phyloP scores from a whole-genome alignment of 371 early-diverging fungal genomes.

The Batrachochytrium dendrobatidis region DNA sequence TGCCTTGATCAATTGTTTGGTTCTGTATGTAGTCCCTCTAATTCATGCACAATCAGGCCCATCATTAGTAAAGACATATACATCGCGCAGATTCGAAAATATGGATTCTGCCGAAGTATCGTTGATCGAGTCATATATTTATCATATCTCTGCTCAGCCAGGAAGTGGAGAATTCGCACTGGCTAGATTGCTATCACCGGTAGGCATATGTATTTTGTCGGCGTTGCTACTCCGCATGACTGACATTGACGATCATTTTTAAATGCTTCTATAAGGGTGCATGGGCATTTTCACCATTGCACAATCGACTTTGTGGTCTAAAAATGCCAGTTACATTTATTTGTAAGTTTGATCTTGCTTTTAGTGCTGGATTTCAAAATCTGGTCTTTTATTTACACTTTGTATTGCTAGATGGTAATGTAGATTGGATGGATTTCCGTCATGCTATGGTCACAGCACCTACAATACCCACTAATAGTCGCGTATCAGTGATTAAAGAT shows the following conservation, averaged over 20 bases:
- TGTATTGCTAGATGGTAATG: conserved; percentile 50
- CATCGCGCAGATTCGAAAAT: conserved; percentile 59
- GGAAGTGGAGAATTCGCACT: conserved; percentile 79
- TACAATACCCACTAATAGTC: conserved; percentile 49
- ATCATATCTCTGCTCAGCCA: conserved; percentile 65
- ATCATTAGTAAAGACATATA: conserved; percentile 59
- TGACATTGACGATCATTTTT: background rate
- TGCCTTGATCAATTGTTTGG: background rate
- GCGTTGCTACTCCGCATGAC: background rate
- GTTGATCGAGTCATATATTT: conserved; percentile 54
- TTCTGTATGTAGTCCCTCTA: background rate
- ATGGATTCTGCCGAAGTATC: conserved; percentile 55
- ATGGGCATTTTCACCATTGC: conserved; percentile 73
- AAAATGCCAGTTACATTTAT: conserved; percentile 73
- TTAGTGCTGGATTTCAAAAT: too few species aligned
- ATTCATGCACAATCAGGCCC: conserved; percentile 43
- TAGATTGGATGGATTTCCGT: conserved; percentile 90
- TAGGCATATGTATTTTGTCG: background rate
- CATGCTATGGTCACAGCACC: conserved; percentile 57
- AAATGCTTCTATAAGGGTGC: conserved; percentile 43
- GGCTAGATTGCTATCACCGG: conserved; percentile 49
- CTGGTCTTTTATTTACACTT: background rate
- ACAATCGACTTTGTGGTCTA: conserved; percentile 54
- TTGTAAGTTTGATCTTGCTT: conserved; percentile 35
- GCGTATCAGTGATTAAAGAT: conserved; percentile 21